These are phyloP conservation scores for Zygosaccharomyces rouxii DNA, from an alignment of 805 yeast species.

Conservation along the genomic window DNA sequence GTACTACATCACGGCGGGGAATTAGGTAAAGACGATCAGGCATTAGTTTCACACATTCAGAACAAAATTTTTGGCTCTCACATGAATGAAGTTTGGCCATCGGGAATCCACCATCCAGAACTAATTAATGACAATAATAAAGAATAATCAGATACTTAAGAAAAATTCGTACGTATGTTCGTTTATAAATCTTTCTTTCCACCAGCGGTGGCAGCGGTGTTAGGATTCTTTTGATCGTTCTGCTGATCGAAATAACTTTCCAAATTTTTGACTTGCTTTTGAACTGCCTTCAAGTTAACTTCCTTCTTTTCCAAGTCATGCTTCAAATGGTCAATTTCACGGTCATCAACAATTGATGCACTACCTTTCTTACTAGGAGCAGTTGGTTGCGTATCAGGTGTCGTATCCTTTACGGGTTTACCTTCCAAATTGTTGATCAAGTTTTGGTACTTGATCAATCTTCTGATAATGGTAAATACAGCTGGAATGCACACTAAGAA, in stretches of 20 bases:
- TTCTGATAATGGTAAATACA: conserved; percentile 47
- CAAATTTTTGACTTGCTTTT: conserved; percentile 48
- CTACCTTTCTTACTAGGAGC: conserved; percentile 6
- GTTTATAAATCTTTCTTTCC: conserved; percentile 24
- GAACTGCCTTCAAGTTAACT: conserved; percentile 43
- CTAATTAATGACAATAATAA: not conserved
- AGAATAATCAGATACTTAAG: not conserved
- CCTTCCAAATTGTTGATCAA: conserved; percentile 18
- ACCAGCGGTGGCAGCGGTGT: conserved; percentile 7
- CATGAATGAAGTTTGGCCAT: conserved; percentile 62
- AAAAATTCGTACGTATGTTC: not conserved
- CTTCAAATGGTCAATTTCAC: conserved; percentile 37
- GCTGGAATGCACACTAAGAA: conserved; percentile 52
- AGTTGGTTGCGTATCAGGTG: not conserved
- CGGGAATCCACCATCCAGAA: conserved; percentile 37
- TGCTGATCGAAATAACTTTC: conserved; percentile 47
- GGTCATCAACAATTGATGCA: conserved; percentile 17
- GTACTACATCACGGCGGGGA: conserved; percentile 36
- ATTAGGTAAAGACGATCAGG: conserved; percentile 41
- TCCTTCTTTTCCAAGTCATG: conserved; percentile 39
- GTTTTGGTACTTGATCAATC: conserved; percentile 47
- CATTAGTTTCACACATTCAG: conserved; percentile 42
- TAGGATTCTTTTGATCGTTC: conserved; percentile 23
- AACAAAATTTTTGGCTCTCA: conserved; percentile 46
- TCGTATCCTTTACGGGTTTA: conserved; percentile 6